Percentiles rank a stretch among this genome's conserved stretches.
phyloP scores from a whole-genome alignment of 495 filamentous ascomycete species.

The Usnea hakonensis region DNA sequence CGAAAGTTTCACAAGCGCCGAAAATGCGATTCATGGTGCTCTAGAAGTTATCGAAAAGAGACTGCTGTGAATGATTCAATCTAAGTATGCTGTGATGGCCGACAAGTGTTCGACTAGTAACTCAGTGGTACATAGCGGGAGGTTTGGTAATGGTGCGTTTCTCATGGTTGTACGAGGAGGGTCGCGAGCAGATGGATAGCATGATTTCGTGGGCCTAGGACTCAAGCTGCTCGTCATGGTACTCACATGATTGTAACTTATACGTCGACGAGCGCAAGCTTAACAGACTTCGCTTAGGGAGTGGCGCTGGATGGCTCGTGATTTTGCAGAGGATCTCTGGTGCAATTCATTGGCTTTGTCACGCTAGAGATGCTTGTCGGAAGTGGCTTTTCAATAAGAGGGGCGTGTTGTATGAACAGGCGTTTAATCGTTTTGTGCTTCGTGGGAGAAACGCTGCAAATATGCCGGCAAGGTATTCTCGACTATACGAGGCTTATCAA shows the following conservation, averaged over 20 bases:
- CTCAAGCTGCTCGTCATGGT: not conserved
- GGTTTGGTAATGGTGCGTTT: not conserved
- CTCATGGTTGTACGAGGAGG: no score
- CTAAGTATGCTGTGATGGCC: no score
- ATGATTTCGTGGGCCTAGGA: not conserved
- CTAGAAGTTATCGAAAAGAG: constrained; percentile 15
- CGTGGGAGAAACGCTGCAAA: not conserved
- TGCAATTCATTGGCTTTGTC: not conserved
- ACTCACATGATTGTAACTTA: not conserved
- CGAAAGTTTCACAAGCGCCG: constrained; percentile 9
- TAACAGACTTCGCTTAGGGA: not conserved
- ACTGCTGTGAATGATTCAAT: not conserved
- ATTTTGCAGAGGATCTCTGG: not conserved
- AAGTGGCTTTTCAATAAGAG: not conserved
- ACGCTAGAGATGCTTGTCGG: not conserved
- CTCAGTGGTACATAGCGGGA: not conserved
- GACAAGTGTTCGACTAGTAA: not conserved
- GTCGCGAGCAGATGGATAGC: not conserved
- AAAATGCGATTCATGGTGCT: constrained; percentile 14
- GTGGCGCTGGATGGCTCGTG: not conserved
- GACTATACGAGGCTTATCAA: not conserved
- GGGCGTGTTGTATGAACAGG: not conserved
- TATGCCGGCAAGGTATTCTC: not conserved
- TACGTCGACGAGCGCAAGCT: not conserved
- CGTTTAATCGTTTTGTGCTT: not conserved